Evolutionary conservation across 306 rosid genomes (phyloP), one percentile per base, ranked within the genome.

Genomic region (Vigna hirtella): DNA sequence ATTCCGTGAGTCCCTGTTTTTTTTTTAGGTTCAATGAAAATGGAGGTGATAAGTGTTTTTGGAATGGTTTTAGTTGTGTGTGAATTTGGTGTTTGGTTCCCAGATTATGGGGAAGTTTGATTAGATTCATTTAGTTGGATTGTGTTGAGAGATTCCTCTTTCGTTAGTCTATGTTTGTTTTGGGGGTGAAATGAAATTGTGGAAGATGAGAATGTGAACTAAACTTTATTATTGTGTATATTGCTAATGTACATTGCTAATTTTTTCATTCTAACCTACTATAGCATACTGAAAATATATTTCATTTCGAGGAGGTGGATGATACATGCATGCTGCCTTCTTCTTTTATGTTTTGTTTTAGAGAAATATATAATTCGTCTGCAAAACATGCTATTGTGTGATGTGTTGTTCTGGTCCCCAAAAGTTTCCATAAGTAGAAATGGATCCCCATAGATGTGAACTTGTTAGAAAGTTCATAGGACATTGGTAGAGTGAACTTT

Each of bases 241-340:
- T 20, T 26, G 28, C 36, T 17, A 9, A 30, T 58, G 12, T n/a
- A 51, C 61, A 11, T 61, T 45, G 48, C 15, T 57, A 26, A 2
- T 43, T 57, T 73, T 18, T 72, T 72, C 22, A 36, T 5, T 40
- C 9, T 4, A 40, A 18, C 30, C 70, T 38, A 65, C 16, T 24
- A 13, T 70, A 32, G 13, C 20, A 26, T 24, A 32, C 7, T n/a
- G 58, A 43, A 32, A 34, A 0, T 61, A 16, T 62, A 11, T 59
- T 72, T 66, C 74, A 22, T 66, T 66, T 81, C 36, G 72, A 68
- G 68, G 74, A 52, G 57, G 52, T 56, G 30, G 65, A 77, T 55
- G 30, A 20, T 30, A 17, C 38, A 47, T 14, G 2, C 15, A 24
- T 14, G 10, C 14, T 45, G 11, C 36, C 42, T 16, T 36, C 38